Base-by-base conservation (phyloP, 176 grass and related monocot species). In the Themeda triandra region DNA sequence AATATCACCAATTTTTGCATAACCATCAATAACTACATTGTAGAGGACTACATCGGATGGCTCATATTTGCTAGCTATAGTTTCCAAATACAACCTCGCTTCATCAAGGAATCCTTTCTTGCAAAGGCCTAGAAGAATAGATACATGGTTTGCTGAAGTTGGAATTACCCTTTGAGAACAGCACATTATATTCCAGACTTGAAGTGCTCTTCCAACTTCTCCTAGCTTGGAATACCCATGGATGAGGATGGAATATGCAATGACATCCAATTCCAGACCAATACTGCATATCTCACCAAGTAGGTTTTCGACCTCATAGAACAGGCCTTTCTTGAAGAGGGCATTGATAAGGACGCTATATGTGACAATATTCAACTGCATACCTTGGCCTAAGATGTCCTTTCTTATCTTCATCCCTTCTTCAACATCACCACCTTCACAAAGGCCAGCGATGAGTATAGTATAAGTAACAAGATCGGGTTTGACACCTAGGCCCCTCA, bases 241-340 rank as follows among this genome's bases (percentile, higher is more conserved):
- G 76, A 96, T 93, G 36, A 99, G 91, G 76, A 89, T 90, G 84
- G 96, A 99, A 96, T 96, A 96, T 67, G 91, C 96, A 72, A 96
- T 54, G 2, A 96, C 77, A 87, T 99, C 96, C 88, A 99, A 87
- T 87, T 91, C 85, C 69, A 99, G 78, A 88, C 91, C 91, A 79
- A 87, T 80, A 63, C 66, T 83, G 78, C 89, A 78, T 64, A 96
- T 99, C 85, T 99, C 96, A 65, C 41, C 40, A 84, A 94, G 91
- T 71, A 99, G 91, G 60, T 84, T 90, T 73, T 96, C 89, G 8
- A 87, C 93, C 88, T 99, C 93, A 85, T 77, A 45, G 84, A 94
- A 82, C 36, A 77, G 45, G 28, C 93, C 93, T 66, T 85, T 96
- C 82, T 86, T 99, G 80, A 77, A 89, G 35, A 99, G 88, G 42